Conservation (phyloP, 345 rosid species). For the Barbarea vulgaris region DNA sequence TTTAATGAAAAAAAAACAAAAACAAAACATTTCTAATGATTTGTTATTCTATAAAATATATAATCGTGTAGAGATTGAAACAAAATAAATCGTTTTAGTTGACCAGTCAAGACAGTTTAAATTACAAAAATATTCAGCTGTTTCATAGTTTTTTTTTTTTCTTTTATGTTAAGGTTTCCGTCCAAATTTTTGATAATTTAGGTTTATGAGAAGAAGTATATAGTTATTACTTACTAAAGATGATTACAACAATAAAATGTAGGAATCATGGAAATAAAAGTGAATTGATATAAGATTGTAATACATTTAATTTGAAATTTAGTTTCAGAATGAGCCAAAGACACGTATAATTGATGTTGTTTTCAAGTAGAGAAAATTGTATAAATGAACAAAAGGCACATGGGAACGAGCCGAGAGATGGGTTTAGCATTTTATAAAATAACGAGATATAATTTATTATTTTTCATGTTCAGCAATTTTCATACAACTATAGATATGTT, state of each 20-base stretch:
- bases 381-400: slow-evolving; percentile 19
- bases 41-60: neutral
- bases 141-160: neutral
- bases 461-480: neutral
- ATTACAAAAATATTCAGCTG: neutral
- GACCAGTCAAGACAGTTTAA: neutral
- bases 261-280: neutral
- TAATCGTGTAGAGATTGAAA: neutral
- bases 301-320: neutral
- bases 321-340: slow-evolving; percentile 8
- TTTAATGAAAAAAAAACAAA: neutral
- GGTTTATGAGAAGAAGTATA: neutral
- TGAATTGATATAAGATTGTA: neutral
- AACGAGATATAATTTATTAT: neutral
- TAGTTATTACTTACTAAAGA: neutral
- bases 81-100: neutral
- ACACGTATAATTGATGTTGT: slow-evolving; percentile 8
- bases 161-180: no score
- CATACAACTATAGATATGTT: neutral
- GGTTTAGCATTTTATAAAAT: neutral
- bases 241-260: neutral
- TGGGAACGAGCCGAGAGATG: slow-evolving; percentile 27
- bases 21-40: neutral
- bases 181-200: neutral
- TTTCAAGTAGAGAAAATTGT: neutral